These are phyloP conservation scores for Naumovozyma dairenensis DNA, from an alignment of 805 yeast species.

Conservation along the genomic window DNA sequence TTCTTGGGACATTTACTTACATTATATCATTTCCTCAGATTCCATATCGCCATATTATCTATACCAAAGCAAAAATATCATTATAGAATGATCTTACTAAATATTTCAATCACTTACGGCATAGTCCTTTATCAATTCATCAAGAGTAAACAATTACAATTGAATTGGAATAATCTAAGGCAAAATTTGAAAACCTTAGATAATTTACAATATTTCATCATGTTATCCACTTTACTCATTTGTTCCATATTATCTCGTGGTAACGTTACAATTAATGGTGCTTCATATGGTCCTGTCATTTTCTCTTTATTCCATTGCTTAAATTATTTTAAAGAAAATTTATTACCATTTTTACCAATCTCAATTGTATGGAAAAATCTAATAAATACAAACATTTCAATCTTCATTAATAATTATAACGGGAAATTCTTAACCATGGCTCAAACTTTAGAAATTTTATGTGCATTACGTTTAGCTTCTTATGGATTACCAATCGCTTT, in stretches of 20 bases:
- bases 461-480: conserved; percentile 32
- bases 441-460: conserved; percentile 38
- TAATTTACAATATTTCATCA: conserved; percentile 51
- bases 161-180: conserved; percentile 28
- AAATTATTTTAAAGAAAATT: conserved; percentile 43
- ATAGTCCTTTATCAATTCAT: conserved; percentile 55
- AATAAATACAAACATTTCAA: conserved; percentile 24
- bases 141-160: conserved; percentile 32
- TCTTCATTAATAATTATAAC: conserved; percentile 32
- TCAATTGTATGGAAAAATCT: conserved; percentile 18
- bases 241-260: conserved; percentile 35
- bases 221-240: conserved; percentile 33
- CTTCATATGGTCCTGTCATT: conserved; percentile 50
- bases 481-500: conserved; percentile 35
- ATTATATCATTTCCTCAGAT: conserved; percentile 31
- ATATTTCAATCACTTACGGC: conserved; percentile 49
- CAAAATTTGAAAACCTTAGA: conserved; percentile 33
- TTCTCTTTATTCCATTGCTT: conserved; percentile 58
- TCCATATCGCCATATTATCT: conserved; percentile 36
- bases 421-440: conserved; percentile 37
- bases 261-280: conserved; percentile 32
- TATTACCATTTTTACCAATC: conserved; percentile 43
- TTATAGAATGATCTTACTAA: conserved; percentile 37
- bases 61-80: conserved; percentile 27
- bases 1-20: conserved; percentile 51